Evolutionary conservation across 306 rosid species (phyloP).

Genomic region (Prinsepia uniflora): DNA sequence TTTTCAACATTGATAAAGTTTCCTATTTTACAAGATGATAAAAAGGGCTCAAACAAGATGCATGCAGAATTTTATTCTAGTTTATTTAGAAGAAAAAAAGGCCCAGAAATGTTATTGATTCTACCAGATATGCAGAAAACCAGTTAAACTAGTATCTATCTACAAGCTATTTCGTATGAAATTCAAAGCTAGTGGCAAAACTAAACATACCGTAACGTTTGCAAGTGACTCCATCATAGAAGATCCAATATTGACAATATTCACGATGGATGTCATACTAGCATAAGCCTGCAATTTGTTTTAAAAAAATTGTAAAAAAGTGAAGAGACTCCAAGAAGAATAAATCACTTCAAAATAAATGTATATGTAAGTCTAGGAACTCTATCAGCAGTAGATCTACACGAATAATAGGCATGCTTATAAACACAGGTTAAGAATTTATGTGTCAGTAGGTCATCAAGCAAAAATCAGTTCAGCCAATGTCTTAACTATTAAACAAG

Average conservation of each 20-base stretch:
- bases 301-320: not conserved
- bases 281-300: constrained; percentile 63
- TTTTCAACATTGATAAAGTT: not conserved
- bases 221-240: constrained; percentile 65
- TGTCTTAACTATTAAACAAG: too few relatives aligned
- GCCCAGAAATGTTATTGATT: not conserved
- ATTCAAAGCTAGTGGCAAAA: not conserved
- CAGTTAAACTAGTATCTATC: not conserved
- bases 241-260: constrained; percentile 69
- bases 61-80: not conserved
- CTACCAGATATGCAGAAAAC: not conserved
- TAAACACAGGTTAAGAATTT: not conserved
- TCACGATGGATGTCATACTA: constrained; percentile 77
- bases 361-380: not conserved
- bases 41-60: not conserved
- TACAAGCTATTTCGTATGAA: not conserved
- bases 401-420: not conserved
- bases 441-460: not conserved
- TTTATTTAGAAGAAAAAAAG: not conserved
- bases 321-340: not conserved
- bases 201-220: constrained; percentile 62
- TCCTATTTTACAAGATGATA: not conserved
- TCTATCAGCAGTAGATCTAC: not conserved
- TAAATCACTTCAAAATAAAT: not conserved
- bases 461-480: not conserved